phyloP scores from a whole-genome alignment of 441 rosid genomes.

The Pelargonium fulgidum region DNA sequence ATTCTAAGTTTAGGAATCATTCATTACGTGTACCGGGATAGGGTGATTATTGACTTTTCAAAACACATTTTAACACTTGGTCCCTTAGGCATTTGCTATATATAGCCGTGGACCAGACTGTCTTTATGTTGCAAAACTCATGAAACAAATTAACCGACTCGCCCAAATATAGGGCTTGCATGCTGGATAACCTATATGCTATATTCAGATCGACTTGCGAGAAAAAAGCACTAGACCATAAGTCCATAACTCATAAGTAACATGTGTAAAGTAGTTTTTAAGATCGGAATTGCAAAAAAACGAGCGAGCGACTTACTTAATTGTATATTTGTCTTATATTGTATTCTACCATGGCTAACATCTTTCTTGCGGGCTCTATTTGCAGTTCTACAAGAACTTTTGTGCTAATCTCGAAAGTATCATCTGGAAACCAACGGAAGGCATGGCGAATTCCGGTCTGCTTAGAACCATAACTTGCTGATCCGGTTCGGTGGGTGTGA shows the following conservation, averaged over 20 bases:
- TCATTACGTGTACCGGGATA: neutral
- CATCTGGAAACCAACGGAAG: slow-evolving; percentile 66
- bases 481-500: slow-evolving; percentile 29
- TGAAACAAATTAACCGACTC: neutral
- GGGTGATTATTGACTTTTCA: neutral
- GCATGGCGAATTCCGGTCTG: slow-evolving; percentile 34
- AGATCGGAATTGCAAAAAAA: no score
- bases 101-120: neutral
- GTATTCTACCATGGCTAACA: neutral
- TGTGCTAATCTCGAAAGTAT: slow-evolving; percentile 66
- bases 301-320: no score
- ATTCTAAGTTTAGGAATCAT: neutral
- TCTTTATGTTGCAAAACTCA: neutral
- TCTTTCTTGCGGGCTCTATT: slow-evolving; percentile 12
- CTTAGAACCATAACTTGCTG: slow-evolving; percentile 44
- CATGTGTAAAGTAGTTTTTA: neutral
- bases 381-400: slow-evolving; percentile 77
- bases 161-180: neutral
- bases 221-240: no score
- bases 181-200: neutral
- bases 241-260: no score
- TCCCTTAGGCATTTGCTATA: neutral
- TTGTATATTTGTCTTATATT: neutral
- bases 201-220: neutral
- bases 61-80: neutral